Conservation (phyloP, 164 flowering plant genomes). For the Liriodendron chinense region DNA sequence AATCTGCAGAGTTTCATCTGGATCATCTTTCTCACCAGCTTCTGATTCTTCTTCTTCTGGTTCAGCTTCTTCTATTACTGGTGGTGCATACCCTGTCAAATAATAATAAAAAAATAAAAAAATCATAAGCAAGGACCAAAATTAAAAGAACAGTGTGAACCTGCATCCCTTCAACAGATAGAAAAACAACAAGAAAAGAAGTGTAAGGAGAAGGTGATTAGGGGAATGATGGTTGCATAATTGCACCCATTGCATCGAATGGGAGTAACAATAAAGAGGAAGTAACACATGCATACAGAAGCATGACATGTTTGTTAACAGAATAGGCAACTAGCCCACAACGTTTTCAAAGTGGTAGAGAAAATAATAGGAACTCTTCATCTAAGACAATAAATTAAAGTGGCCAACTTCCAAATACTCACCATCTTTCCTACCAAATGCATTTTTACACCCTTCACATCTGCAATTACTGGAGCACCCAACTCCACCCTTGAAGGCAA, state of each 20-base stretch:
- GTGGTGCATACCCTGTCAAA: constrained; percentile 31
- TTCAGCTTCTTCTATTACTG: constrained; percentile 43
- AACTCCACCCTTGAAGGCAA: constrained; percentile 74
- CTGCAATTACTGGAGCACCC: constrained; percentile 95
- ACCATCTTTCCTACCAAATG: constrained; percentile 81
- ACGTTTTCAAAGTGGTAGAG: not conserved
- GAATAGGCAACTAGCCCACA: too few species aligned
- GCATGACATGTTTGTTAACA: too few species aligned
- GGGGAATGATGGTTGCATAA: not conserved
- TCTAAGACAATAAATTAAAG: not conserved
- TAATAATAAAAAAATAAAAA: not conserved
- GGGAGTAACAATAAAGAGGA: too few species aligned
- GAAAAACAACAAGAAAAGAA: not conserved
- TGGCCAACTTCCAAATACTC: constrained; percentile 20
- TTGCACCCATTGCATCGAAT: too few species aligned
- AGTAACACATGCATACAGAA: too few species aligned
- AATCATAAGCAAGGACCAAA: not conserved
- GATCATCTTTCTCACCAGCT: constrained; percentile 32
- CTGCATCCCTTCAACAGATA: not conserved
- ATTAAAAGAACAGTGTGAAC: not conserved
- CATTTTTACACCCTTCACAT: constrained; percentile 93
- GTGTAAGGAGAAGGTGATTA: not conserved
- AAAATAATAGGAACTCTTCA: not conserved
- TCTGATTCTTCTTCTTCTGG: constrained; percentile 56
- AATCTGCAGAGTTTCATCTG: constrained; percentile 28